Evolutionary conservation across 352 stramenopile genomes (phyloP), one percentile per base, ranked within the genome.

Genomic region (Thalassiosira hispida): DNA sequence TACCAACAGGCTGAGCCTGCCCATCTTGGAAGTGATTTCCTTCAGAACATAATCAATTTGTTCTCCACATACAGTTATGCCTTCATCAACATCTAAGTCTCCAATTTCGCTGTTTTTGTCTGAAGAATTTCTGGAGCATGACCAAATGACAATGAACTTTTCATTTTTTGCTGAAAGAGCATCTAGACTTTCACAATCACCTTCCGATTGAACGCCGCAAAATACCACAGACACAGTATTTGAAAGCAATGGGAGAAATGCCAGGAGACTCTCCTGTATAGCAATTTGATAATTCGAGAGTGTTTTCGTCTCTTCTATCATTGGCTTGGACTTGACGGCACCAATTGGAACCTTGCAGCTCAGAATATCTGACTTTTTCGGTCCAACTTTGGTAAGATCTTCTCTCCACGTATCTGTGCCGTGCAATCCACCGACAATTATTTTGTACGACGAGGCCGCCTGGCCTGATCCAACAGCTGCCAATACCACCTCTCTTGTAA

Each of bases 341-440:
- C 11, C 25, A 16, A 8, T 33, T 25, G 25, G 56, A 29, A 49
- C 46, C 4, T 71, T n/a, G 23, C 44, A 60, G 6, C 27, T 59
- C 35, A 16, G 4, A 20, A 46, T 20, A 9, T 35, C 2, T 33
- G 46, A 25, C 18, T 20, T 61, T 18, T 29, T 29, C n/a, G 55
- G 56, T 49, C 56, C 68, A 59, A 53, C 42, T 59, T 16, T 47
- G 29, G 20, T 31, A 2, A 60, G 16, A 55, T 91, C 85, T 9
- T 79, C 59, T 46, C 79, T 74, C 68, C 72, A 77, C 0, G 61
- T 82, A 20, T 63, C 40, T 11, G 66, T 53, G n/a, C 79, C 83
- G 73, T 83, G 81, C 81, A 91, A 89, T 44, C 84, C 84, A 67
- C 81, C 81, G 5, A 77, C 73, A 47, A 84, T 73, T 51, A 91